Base-by-base conservation (phyloP, 495 filamentous ascomycete genomes). In the Penicillium tannophilum region DNA sequence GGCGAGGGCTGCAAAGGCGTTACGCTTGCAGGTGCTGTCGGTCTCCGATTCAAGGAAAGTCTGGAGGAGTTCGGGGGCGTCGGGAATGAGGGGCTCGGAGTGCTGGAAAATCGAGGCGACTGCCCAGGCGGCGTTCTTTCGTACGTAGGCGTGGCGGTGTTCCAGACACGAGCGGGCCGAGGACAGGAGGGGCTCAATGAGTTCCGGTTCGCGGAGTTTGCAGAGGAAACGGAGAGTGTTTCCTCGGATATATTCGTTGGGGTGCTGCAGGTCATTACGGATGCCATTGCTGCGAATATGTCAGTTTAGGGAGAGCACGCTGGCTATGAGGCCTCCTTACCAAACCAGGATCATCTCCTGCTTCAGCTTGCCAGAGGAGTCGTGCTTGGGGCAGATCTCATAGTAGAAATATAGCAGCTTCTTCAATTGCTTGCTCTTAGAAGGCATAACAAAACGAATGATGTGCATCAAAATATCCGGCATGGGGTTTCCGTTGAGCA, bases 311-410 rank as follows among this genome's bases (percentile, higher is more conserved):
- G 41, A n/a, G 43, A 20, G 8, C 11, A 28, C 24, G 28, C 36
- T 54, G 49, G 26, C 6, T 43, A 46, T 16, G 49, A 51, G n/a
- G 39, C 43, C 19, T 58, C 70, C 87, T 75, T 84, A 98, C 94
- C 95, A 98, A 63, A 99, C 95, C 68, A 99, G 81, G 73, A 99
- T 98, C 90, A 96, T 96, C 82, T 99, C 95, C 76, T 98, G 94
- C 83, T 96, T 96, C 54, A 98, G 78, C 81, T 97, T 98, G 66
- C 95, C 95, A 61, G 77, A 86, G 24, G 87, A 79, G 74, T 98
- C 95, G 43, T 88, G 88, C 73, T 99, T 99, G 26, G 95, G 95
- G 73, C 94, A 98, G 66, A 98, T 93, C 76, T 99, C 95, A 75
- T 97, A 96, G 79, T 97, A 99, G 75, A 98, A 93, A 77, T 99